Conservation (phyloP, 129 eudicot species). For the Tagetes patula region DNA sequence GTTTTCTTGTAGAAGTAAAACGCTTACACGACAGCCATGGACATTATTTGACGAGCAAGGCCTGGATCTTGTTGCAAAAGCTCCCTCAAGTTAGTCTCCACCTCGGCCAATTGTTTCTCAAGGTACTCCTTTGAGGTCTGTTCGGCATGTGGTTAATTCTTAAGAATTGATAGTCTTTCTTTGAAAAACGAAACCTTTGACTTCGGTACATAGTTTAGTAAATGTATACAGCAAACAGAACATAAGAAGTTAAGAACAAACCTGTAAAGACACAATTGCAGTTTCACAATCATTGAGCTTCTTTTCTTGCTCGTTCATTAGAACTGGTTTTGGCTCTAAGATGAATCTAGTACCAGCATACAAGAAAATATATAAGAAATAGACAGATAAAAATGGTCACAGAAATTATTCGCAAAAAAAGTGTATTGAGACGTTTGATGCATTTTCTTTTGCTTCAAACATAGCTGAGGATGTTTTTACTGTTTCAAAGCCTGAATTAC, state of each 20-base stretch:
- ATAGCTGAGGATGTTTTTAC: not conserved
- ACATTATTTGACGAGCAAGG: conserved; percentile 96
- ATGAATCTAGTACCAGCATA: conserved; percentile 55
- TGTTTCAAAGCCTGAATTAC: not conserved
- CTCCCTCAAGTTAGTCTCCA: conserved; percentile 83
- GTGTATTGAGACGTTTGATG: not conserved
- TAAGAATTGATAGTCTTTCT: not conserved
- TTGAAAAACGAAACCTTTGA: not conserved
- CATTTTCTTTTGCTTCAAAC: conserved; percentile 14
- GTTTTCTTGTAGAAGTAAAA: not conserved
- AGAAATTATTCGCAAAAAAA: conserved; percentile 12
- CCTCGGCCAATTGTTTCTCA: conserved; percentile 84
- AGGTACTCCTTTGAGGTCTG: conserved; percentile 93
- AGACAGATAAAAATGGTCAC: not conserved
- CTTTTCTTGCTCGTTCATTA: conserved; percentile 83
- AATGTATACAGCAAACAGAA: not conserved
- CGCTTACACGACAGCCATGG: conserved; percentile 66
- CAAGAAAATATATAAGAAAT: conserved; percentile 7
- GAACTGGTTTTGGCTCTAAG: conserved; percentile 77
- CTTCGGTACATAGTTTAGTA: not conserved
- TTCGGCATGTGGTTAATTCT: not conserved
- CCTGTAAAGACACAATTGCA: conserved; percentile 87
- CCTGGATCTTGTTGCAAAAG: conserved; percentile 93
- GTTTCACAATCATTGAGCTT: conserved; percentile 86
- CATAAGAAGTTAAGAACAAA: conserved; percentile 25